Conservation (phyloP, 176 grass and related monocot species). For the Juncus effusus region DNA sequence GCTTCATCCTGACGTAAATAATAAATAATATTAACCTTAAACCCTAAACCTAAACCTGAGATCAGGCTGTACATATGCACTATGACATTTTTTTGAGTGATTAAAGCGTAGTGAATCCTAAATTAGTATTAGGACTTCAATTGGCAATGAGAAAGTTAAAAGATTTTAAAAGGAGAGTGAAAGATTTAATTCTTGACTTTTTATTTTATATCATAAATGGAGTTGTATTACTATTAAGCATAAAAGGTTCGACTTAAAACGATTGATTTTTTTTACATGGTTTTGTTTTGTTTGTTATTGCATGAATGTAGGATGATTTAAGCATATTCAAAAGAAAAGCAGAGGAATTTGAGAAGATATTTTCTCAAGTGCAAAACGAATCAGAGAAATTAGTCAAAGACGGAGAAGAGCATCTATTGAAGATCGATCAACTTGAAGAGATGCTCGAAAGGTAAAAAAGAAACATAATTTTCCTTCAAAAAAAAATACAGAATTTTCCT, state of each 20-base stretch:
- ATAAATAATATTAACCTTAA: too few relatives aligned
- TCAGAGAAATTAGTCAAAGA: conserved; percentile 48
- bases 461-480: not conserved
- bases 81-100: too few relatives aligned
- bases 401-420: conserved; percentile 50
- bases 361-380: conserved; percentile 46
- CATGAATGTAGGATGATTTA: conserved; percentile 52
- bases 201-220: not conserved
- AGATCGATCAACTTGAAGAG: conserved; percentile 60
- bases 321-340: conserved; percentile 60
- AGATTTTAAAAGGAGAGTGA: not conserved
- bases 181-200: not conserved
- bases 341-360: conserved; percentile 69
- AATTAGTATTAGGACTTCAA: not conserved
- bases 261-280: conserved; percentile 13
- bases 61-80: too few relatives aligned
- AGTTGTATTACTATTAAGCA: not conserved
- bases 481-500: not conserved
- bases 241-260: not conserved
- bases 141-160: not conserved
- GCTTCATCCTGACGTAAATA: too few relatives aligned
- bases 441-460: conserved; percentile 67
- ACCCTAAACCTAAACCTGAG: too few relatives aligned
- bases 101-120: too few relatives aligned
- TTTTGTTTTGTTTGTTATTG: conserved; percentile 8